Conservation (phyloP, 768 basidiomycete species). For the Tricholoma terreum region DNA sequence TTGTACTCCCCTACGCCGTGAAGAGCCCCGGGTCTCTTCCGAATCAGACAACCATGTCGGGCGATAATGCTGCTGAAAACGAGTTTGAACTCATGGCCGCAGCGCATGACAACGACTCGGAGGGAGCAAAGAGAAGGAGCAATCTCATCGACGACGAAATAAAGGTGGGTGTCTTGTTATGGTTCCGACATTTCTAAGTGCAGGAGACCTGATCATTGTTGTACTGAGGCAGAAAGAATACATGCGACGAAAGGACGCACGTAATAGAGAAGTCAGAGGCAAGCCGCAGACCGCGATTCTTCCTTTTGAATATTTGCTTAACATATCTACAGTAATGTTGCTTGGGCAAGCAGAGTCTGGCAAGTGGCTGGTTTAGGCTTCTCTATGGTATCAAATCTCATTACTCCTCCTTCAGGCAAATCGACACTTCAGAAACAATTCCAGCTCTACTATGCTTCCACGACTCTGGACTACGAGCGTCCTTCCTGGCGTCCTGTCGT, state of each 20-base stretch:
- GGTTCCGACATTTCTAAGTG: constrained; percentile 1
- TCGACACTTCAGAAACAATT: constrained; percentile 85
- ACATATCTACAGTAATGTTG: constrained; percentile 52
- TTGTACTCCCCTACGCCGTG: background rate
- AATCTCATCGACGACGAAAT: constrained; percentile 56
- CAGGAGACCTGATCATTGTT: background rate
- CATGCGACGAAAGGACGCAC: constrained; percentile 41
- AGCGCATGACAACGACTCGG: constrained; percentile 28
- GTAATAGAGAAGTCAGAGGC: constrained; percentile 49
- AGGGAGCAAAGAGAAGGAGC: constrained; percentile 45
- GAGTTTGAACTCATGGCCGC: constrained; percentile 7
- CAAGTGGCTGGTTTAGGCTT: constrained; percentile 10
- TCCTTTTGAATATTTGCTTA: background rate
- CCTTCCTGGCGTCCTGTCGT: constrained; percentile 77
- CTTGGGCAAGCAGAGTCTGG: constrained; percentile 77
- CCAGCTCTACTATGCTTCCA: constrained; percentile 74
- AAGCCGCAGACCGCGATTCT: constrained; percentile 1
- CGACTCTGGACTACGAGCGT: constrained; percentile 65
- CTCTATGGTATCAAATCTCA: background rate
- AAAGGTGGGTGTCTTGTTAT: constrained; percentile 32
- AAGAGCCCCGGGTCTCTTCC: background rate
- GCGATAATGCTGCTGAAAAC: background rate
- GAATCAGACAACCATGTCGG: background rate
- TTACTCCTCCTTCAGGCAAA: constrained; percentile 46
- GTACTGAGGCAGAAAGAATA: constrained; percentile 45